A percentile compares a stretch with the other conserved stretches of the same genome.
These are phyloP conservation scores for Tricholoma terreum DNA, from an alignment of 768 basidiomycete species.

Conservation along the genomic window DNA sequence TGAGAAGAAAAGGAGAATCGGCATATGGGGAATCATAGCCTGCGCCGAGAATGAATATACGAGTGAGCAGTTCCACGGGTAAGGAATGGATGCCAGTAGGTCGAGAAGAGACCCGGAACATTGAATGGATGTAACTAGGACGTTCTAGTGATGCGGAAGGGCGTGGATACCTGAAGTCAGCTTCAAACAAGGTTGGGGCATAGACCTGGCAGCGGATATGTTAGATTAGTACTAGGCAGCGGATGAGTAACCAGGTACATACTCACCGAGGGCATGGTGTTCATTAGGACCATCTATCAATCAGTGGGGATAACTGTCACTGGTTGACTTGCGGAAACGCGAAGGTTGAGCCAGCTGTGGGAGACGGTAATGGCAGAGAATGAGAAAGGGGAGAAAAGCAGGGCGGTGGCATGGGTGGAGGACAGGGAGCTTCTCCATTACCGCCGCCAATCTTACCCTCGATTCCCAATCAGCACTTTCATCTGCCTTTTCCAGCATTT, in stretches of 20 bases:
- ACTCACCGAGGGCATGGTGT: not conserved
- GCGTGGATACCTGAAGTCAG: not conserved
- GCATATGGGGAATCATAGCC: slow-evolving; percentile 41
- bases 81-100: slow-evolving; percentile 40
- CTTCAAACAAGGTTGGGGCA: not conserved
- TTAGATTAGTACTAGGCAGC: not conserved
- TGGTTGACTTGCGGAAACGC: not conserved
- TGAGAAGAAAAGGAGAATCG: slow-evolving; percentile 48
- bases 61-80: slow-evolving; percentile 57
- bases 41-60: slow-evolving; percentile 55
- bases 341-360: not conserved
- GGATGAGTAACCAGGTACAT: not conserved
- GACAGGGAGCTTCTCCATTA: not conserved
- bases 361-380: not conserved
- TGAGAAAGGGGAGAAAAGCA: not conserved
- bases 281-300: not conserved
- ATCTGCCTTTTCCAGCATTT: not conserved
- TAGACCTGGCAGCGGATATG: not conserved
- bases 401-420: not conserved
- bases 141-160: not conserved
- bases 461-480: slow-evolving; percentile 3
- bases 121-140: slow-evolving; percentile 9
- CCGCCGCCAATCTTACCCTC: slow-evolving; percentile 1
- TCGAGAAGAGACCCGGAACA: slow-evolving; percentile 17
- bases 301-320: not conserved